Conservation (phyloP, 352 stramenopile species). For the Phytophthora citrophthora region DNA sequence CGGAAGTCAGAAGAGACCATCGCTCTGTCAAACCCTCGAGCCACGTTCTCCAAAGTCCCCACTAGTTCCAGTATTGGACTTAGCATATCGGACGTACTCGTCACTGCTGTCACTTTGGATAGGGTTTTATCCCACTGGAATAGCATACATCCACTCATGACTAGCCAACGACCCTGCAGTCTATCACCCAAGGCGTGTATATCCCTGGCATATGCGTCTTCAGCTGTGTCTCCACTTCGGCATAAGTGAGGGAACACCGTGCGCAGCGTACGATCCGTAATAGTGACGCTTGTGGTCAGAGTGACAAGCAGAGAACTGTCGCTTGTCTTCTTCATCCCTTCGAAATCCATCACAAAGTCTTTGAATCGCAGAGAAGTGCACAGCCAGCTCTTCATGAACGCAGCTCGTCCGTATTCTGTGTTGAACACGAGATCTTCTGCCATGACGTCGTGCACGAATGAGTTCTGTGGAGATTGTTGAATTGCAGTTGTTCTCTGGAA, state of each 20-base stretch:
- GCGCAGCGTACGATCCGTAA: background rate
- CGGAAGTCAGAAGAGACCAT: background rate
- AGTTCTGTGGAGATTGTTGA: background rate
- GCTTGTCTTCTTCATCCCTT: background rate
- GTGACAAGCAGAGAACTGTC: background rate
- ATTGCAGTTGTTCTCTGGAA: background rate
- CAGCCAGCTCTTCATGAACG: background rate
- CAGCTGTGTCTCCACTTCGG: background rate
- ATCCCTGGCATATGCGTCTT: background rate
- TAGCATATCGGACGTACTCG: background rate
- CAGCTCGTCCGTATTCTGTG: background rate
- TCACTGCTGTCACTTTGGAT: background rate
- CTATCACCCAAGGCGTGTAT: background rate
- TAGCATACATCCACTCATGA: background rate
- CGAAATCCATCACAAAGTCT: background rate
- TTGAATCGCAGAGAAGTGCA: background rate
- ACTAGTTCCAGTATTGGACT: background rate
- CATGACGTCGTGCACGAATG: background rate
- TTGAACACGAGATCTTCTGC: background rate
- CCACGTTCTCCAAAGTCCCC: background rate
- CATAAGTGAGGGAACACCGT: background rate
- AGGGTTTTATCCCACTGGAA: background rate
- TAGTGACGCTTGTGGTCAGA: background rate
- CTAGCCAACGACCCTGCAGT: background rate
- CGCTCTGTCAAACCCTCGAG: background rate